Percentiles rank a stretch among this genome's conserved stretches.
Evolutionary conservation across 345 rosid species (phyloP).

Genomic region (Salix arbutifolia): DNA sequence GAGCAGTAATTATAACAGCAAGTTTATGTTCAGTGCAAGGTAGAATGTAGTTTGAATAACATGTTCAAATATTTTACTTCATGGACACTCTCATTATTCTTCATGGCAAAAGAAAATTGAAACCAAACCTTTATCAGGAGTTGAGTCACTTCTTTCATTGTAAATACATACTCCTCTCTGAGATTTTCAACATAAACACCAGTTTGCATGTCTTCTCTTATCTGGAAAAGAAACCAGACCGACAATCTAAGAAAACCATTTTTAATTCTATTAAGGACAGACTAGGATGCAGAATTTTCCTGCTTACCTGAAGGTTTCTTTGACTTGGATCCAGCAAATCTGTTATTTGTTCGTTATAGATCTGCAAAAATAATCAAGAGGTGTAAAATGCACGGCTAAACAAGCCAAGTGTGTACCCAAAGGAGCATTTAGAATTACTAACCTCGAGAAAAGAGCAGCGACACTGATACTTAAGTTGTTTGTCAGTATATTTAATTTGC

Average conservation of each 20-base stretch:
- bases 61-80: neutral
- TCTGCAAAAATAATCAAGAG: constrained; percentile 45
- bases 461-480: constrained; percentile 91
- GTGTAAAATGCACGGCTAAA: neutral
- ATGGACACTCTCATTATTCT: constrained; percentile 1
- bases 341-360: constrained; percentile 96
- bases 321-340: constrained; percentile 92
- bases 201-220: constrained; percentile 92
- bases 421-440: constrained; percentile 12
- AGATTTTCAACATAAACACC: constrained; percentile 94
- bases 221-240: constrained; percentile 40
- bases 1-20: neutral
- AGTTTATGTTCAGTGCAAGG: neutral
- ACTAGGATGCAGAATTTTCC: constrained; percentile 11
- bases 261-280: neutral
- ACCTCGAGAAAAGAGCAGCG: constrained; percentile 98
- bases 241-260: constrained; percentile 10
- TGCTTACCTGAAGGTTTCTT: constrained; percentile 71
- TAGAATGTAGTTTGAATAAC: neutral
- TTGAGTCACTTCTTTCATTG: constrained; percentile 74
- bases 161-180: constrained; percentile 69
- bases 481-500: constrained; percentile 72
- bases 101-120: constrained; percentile 11
- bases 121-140: constrained; percentile 71
- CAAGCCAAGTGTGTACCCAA: neutral